Evolutionary conservation across 345 rosid genomes (phyloP).

Genomic region (Camelina laxa): DNA sequence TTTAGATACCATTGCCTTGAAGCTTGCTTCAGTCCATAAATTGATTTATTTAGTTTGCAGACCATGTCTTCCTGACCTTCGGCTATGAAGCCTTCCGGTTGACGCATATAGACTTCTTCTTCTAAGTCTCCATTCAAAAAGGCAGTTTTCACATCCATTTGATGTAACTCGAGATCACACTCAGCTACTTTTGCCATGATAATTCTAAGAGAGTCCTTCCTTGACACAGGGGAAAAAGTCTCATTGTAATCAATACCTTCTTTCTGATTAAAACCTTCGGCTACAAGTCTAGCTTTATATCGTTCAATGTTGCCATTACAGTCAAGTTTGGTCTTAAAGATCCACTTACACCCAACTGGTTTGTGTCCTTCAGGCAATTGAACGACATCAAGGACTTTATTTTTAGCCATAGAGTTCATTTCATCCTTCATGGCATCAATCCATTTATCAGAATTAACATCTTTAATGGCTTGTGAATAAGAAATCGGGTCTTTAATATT

Average conservation of each 20-base stretch:
- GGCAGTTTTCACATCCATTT: constrained; percentile 19
- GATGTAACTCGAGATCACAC: constrained; percentile 7
- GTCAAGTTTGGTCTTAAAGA: constrained; percentile 12
- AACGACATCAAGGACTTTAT: background rate
- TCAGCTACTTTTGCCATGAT: constrained; percentile 14
- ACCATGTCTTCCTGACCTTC: constrained; percentile 13
- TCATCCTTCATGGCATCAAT: background rate
- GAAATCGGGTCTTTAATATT: background rate
- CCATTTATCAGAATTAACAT: constrained; percentile 21
- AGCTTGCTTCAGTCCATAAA: constrained; percentile 22
- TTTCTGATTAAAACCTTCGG: constrained; percentile 11
- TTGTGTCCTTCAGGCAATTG: constrained; percentile 8
- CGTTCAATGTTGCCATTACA: background rate
- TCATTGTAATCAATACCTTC: background rate
- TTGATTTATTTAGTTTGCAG: constrained; percentile 22
- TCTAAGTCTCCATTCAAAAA: constrained; percentile 8
- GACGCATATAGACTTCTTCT: background rate
- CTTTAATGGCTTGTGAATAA: constrained; percentile 18
- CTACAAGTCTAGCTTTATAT: constrained; percentile 12
- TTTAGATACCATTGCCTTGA: constrained; percentile 8
- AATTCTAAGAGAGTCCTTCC: too few relatives aligned
- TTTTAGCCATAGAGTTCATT: background rate
- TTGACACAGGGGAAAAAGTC: background rate
- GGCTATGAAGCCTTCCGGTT: constrained; percentile 17
- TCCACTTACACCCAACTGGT: constrained; percentile 3